Evolutionary conservation across 371 early-diverging fungal species (phyloP).

Genomic region (Apophysomyces elegans): DNA sequence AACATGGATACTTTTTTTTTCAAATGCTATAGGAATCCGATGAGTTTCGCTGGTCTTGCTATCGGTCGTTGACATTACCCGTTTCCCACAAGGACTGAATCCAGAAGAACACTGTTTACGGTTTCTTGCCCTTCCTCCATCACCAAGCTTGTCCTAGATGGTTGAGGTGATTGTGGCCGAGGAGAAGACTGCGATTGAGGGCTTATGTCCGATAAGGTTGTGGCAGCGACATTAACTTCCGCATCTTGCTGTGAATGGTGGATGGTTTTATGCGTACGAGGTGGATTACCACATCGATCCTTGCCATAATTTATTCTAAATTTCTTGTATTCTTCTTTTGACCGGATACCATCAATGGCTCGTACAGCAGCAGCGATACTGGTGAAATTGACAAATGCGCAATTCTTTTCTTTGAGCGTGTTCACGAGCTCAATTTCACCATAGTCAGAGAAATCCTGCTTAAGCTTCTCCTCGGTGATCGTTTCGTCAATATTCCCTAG

Average conservation of each 20-base stretch:
- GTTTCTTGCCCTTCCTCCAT: slow-evolving; percentile 8
- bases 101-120: neutral
- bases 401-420: slow-evolving; percentile 71
- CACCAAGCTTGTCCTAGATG: neutral
- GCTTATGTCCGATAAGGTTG: neutral
- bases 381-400: slow-evolving; percentile 86
- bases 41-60: neutral
- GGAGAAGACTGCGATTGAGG: slow-evolving; percentile 1
- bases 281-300: slow-evolving; percentile 78
- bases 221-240: neutral
- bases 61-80: neutral
- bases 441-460: slow-evolving; percentile 67
- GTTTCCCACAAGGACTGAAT: slow-evolving; percentile 7
- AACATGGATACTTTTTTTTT: slow-evolving; percentile 10
- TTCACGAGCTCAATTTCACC: slow-evolving; percentile 84
- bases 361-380: slow-evolving; percentile 67
- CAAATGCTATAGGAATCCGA: neutral
- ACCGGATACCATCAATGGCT: slow-evolving; percentile 62
- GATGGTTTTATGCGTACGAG: slow-evolving; percentile 14
- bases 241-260: neutral
- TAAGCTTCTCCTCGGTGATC: slow-evolving; percentile 61
- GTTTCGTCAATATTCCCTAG: slow-evolving; percentile 67
- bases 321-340: slow-evolving; percentile 53
- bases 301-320: slow-evolving; percentile 77
- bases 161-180: neutral